phyloP scores from a whole-genome alignment of 2,329 filamentous ascomycete species.

The Talaromyces islandicus region DNA sequence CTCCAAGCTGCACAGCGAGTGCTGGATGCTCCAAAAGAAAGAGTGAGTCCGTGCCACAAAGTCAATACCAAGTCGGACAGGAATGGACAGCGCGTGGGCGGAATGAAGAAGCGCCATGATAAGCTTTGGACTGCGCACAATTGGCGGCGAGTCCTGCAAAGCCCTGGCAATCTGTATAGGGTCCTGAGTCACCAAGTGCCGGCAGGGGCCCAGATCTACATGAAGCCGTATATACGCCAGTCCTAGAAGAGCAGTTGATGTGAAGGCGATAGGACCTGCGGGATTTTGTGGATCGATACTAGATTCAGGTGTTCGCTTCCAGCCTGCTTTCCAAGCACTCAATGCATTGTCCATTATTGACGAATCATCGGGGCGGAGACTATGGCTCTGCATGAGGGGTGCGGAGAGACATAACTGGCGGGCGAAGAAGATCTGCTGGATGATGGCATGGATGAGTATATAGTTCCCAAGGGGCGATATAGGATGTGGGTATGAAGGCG shows the following conservation, averaged over 20 bases:
- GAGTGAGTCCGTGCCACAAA: conserved; percentile 50
- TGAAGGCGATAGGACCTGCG: conserved; percentile 50
- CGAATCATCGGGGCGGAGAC: conserved; percentile 40
- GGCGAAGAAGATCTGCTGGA: conserved; percentile 50
- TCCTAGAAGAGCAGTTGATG: conserved; percentile 42
- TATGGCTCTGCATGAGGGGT: conserved; percentile 36
- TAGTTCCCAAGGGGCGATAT: conserved; percentile 50
- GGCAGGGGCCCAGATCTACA: conserved; percentile 42
- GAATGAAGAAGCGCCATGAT: conserved; percentile 48
- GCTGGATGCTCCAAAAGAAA: conserved; percentile 52
- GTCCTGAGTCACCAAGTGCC: conserved; percentile 43
- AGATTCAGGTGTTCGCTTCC: conserved; percentile 49
- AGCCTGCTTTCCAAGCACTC: conserved; percentile 46
- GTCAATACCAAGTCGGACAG: conserved; percentile 47
- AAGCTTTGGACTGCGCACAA: conserved; percentile 40
- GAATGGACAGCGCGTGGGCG: conserved; percentile 51
- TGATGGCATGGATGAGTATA: conserved; percentile 49
- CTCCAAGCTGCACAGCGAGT: conserved; percentile 49
- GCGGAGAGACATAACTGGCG: conserved; percentile 43
- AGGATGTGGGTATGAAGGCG: conserved; percentile 27
- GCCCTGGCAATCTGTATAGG: conserved; percentile 41
- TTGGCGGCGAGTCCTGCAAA: conserved; percentile 36
- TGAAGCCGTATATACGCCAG: conserved; percentile 44
- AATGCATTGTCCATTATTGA: conserved; percentile 42
- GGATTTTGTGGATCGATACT: conserved; percentile 49